Evolutionary conservation across 2,329 filamentous ascomycete species (phyloP).

Genomic region (Metarhizium anisopliae): DNA sequence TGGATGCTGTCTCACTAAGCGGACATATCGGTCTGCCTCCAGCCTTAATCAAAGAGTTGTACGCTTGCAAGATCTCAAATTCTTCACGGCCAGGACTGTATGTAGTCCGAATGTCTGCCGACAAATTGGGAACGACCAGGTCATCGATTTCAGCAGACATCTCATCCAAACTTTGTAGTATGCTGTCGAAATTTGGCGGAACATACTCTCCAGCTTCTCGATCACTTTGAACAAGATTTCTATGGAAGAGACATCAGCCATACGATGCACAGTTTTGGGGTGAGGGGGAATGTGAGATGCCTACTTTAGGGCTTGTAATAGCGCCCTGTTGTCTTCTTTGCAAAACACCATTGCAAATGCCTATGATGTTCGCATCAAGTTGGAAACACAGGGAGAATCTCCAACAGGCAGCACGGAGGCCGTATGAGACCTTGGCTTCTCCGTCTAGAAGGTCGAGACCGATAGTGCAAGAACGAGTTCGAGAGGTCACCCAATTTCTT

Average conservation of each 20-base stretch:
- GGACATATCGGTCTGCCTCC: conserved; percentile 4
- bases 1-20: not conserved
- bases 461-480: not conserved
- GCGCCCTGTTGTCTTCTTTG: conserved; percentile 3
- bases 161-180: conserved; percentile 4
- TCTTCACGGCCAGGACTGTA: conserved; percentile 6
- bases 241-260: not conserved
- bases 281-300: not conserved
- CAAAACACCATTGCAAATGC: conserved; percentile 1
- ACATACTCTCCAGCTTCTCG: conserved; percentile 4
- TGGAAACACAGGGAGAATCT: not conserved
- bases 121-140: no score
- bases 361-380: not conserved
- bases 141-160: conserved; percentile 7
- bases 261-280: not conserved
- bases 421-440: not conserved
- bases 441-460: not conserved
- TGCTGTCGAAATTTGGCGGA: conserved; percentile 3
- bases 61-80: conserved; percentile 4
- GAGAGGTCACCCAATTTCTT: not conserved
- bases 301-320: conserved; percentile 6
- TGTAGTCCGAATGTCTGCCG: not conserved
- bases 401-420: not conserved
- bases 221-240: conserved; percentile 3
- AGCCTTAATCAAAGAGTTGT: conserved; percentile 2